Evolutionary conservation across 352 stramenopile genomes (phyloP).

Genomic region (Pythium aquatile): DNA sequence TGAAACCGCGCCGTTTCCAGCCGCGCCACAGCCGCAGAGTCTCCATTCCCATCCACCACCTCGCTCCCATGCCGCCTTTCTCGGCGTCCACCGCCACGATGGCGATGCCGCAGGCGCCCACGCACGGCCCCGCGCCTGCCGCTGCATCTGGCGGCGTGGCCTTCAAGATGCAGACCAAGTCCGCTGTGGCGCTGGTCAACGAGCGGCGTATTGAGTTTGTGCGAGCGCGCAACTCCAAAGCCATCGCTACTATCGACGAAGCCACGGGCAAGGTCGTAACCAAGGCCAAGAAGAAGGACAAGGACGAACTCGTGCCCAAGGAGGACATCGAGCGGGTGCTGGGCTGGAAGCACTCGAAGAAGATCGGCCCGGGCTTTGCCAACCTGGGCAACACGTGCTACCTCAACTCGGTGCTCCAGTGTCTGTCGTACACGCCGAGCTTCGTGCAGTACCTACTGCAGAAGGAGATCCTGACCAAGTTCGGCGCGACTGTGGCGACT

Average conservation of each 20-base stretch:
- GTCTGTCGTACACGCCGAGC: conserved; percentile 73
- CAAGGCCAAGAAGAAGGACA: conserved; percentile 28
- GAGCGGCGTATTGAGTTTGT: conserved; percentile 85
- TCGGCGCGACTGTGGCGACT: conserved; percentile 24
- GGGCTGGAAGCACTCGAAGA: conserved; percentile 59
- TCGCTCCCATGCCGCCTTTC: conserved; percentile 17
- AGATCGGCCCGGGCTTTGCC: conserved; percentile 77
- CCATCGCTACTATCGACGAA: conserved; percentile 39
- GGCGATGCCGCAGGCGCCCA: conserved; percentile 6
- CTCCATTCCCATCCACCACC: neutral
- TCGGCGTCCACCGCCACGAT: conserved; percentile 16
- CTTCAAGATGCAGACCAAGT: conserved; percentile 70
- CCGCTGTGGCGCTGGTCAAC: conserved; percentile 69
- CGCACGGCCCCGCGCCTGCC: neutral
- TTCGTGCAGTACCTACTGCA: conserved; percentile 89
- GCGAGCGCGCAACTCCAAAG: conserved; percentile 50
- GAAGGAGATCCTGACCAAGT: conserved; percentile 44
- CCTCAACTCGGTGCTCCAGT: conserved; percentile 93
- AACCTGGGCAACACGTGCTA: conserved; percentile 97
- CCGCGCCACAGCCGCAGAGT: neutral
- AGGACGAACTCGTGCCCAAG: conserved; percentile 39
- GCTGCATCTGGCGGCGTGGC: conserved; percentile 21
- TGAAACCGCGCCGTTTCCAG: neutral
- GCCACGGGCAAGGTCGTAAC: conserved; percentile 23
- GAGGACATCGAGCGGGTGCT: conserved; percentile 55